Evolutionary conservation across 805 yeast species (phyloP).

Genomic region (Cyberlindnera mycetangii): DNA sequence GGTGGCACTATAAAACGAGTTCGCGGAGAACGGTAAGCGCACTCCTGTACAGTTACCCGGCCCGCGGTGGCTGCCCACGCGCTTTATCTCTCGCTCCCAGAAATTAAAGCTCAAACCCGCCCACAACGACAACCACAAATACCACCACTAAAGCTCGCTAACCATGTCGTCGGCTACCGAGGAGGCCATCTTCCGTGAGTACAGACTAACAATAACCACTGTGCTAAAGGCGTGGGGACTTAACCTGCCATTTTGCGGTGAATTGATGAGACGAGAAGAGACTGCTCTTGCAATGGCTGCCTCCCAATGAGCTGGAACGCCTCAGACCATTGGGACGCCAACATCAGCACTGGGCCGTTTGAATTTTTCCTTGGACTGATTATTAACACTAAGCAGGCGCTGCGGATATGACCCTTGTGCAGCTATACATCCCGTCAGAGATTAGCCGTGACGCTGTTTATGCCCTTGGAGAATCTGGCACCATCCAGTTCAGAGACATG

Average conservation of each 20-base stretch:
- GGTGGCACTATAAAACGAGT: not conserved
- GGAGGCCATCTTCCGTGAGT: conserved; percentile 41
- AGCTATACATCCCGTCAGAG: conserved; percentile 89
- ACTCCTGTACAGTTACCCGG: conserved; percentile 7
- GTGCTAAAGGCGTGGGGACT: no score
- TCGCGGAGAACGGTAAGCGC: not conserved
- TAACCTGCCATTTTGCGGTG: not conserved
- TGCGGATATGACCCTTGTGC: conserved; percentile 96
- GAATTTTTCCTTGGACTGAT: not conserved
- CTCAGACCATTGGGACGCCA: not conserved
- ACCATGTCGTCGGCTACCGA: conserved; percentile 20
- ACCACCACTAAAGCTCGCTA: not conserved
- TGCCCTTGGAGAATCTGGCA: conserved; percentile 81
- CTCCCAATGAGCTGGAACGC: not conserved
- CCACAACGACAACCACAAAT: not conserved
- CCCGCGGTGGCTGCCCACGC: not conserved
- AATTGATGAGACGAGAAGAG: not conserved
- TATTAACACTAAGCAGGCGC: conserved; percentile 46
- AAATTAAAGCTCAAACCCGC: not conserved
- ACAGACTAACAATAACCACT: not conserved
- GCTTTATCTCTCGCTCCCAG: not conserved
- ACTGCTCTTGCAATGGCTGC: not conserved
- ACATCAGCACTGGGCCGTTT: not conserved
- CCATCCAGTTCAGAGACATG: conserved; percentile 87
- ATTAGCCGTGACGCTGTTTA: conserved; percentile 82